These are phyloP conservation scores for Volvox carteri DNA, from an alignment of 163 green algal species.

Conservation along the genomic window DNA sequence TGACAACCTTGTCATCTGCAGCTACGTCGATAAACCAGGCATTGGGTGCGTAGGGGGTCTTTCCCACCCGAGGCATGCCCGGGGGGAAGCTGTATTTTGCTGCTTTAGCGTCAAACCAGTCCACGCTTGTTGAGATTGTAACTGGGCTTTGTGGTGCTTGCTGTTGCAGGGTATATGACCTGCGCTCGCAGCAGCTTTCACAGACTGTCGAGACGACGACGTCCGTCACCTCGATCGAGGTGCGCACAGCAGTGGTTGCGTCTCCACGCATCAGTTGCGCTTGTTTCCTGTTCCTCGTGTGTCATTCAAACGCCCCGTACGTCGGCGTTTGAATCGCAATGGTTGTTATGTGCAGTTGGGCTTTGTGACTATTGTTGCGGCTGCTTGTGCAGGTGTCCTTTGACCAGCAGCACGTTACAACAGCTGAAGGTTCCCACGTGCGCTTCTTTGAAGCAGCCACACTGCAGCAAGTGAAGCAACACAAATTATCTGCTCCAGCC, in stretches of 20 bases:
- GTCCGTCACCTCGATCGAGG: conserved; percentile 83
- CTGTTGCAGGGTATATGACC: conserved; percentile 86
- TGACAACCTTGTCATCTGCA: conserved; percentile 88
- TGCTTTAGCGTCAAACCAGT: neutral
- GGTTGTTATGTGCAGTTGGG: too few species aligned
- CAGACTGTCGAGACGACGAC: conserved; percentile 76
- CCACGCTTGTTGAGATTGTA: too few species aligned
- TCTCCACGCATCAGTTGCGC: too few species aligned
- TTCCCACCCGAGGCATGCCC: neutral
- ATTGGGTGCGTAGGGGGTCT: conserved; percentile 47
- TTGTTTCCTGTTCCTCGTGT: too few species aligned
- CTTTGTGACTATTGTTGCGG: too few species aligned
- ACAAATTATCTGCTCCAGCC: conserved; percentile 70
- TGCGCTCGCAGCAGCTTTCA: conserved; percentile 76
- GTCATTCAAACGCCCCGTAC: too few species aligned
- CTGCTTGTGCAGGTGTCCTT: conserved; percentile 67
- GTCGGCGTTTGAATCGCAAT: too few species aligned
- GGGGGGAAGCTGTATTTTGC: neutral
- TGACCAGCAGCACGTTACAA: conserved; percentile 85
- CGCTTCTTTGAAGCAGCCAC: conserved; percentile 83
- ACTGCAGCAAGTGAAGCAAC: conserved; percentile 55
- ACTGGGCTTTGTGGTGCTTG: too few species aligned
- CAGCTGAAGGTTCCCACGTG: conserved; percentile 82
- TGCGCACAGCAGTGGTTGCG: too few species aligned
- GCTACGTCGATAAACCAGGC: conserved; percentile 65